Conservation (phyloP, 2,329 filamentous ascomycete genomes). For the Stagonosporopsis tanaceti region DNA sequence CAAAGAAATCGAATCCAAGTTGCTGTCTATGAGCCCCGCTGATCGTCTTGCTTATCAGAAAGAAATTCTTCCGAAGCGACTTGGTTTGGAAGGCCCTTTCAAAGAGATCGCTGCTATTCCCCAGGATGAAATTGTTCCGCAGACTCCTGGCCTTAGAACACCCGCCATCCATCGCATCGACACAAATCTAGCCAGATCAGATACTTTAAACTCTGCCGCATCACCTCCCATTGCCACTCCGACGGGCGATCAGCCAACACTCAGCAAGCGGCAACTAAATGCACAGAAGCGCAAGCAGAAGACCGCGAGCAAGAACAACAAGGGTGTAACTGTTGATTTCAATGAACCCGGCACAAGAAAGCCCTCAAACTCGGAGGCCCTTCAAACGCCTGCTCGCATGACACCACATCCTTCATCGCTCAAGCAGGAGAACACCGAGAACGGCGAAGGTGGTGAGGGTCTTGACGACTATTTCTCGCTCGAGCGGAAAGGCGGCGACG, state of each 20-base stretch:
- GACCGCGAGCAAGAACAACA: conserved; percentile 85
- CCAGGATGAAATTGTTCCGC: conserved; percentile 64
- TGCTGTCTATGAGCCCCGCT: conserved; percentile 82
- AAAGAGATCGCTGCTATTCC: conserved; percentile 83
- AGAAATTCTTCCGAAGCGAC: conserved; percentile 80
- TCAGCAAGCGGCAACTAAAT: conserved; percentile 94
- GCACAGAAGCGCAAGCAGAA: conserved; percentile 94
- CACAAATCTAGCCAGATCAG: conserved; percentile 56
- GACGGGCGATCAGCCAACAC: conserved; percentile 57
- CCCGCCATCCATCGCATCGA: conserved; percentile 59
- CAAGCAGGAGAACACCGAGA: conserved; percentile 68
- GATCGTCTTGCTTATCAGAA: conserved; percentile 86
- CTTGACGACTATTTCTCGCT: conserved; percentile 85
- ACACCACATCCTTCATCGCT: conserved; percentile 58
- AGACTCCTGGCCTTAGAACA: conserved; percentile 49
- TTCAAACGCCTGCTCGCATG: conserved; percentile 58
- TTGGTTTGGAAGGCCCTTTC: conserved; percentile 85
- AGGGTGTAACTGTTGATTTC: conserved; percentile 88
- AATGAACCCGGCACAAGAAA: conserved; percentile 68
- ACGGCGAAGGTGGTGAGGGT: conserved; percentile 60
- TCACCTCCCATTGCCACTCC: conserved; percentile 58
- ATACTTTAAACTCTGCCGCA: conserved; percentile 55
- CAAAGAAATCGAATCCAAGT: conserved; percentile 81
- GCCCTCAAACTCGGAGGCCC: conserved; percentile 66
- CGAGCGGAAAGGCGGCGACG: conserved; percentile 80